Percentiles rank a stretch among this genome's conserved stretches.
Evolutionary conservation across 2,329 filamentous ascomycete species (phyloP).

Genomic region (Ophiostoma piceae): DNA sequence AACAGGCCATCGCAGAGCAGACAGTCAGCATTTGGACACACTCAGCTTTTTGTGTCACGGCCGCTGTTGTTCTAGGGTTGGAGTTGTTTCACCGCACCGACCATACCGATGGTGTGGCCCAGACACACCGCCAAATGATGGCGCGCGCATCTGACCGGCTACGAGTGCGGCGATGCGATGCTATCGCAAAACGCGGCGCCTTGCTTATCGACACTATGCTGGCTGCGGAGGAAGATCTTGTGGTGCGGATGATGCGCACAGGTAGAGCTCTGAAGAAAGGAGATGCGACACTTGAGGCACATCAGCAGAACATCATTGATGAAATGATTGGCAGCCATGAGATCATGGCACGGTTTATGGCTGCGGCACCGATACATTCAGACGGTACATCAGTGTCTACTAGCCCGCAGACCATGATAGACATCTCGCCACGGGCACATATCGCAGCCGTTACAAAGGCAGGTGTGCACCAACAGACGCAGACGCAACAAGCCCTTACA

Average conservation of each 20-base stretch:
- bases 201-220: constrained; percentile 27
- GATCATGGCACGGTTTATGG: not conserved
- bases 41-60: constrained; percentile 29
- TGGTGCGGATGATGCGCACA: constrained; percentile 26
- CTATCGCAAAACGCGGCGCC: constrained; percentile 21
- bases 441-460: not conserved
- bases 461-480: not conserved
- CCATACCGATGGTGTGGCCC: constrained; percentile 25
- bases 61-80: constrained; percentile 27
- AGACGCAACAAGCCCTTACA: not conserved
- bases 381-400: not conserved
- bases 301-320: not conserved
- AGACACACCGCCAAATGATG: constrained; percentile 26
- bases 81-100: constrained; percentile 28
- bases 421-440: not conserved
- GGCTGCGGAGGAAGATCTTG: constrained; percentile 27
- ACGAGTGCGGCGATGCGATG: constrained; percentile 19
- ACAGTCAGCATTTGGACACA: constrained; percentile 30
- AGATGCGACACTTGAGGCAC: not conserved
- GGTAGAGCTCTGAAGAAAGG: constrained; percentile 14
- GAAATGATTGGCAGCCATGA: not conserved
- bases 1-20: constrained; percentile 22
- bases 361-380: not conserved
- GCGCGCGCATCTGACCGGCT: constrained; percentile 23
- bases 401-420: not conserved